Conservation (phyloP, 345 rosid species). For the Melaleuca alternifolia region DNA sequence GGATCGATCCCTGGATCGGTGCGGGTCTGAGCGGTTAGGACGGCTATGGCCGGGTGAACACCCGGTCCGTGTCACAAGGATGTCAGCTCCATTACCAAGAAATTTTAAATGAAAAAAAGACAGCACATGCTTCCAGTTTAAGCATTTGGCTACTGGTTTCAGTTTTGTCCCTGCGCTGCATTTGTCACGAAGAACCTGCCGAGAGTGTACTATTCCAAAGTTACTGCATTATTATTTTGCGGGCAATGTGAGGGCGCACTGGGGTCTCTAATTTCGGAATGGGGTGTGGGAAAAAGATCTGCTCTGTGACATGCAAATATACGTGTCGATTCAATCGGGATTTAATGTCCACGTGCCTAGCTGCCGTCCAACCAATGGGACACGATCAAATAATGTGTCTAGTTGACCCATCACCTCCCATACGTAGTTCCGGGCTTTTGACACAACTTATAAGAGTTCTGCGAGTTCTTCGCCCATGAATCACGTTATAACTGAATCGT, state of each 20-base stretch:
- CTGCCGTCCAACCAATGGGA: neutral
- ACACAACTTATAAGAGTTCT: neutral
- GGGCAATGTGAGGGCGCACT: neutral
- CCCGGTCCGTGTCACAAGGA: too few relatives aligned
- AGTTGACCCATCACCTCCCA: neutral
- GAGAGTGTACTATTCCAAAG: neutral
- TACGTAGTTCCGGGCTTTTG: neutral
- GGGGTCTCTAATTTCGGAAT: neutral
- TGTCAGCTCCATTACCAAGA: neutral
- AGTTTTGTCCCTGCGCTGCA: neutral
- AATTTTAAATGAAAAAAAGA: neutral
- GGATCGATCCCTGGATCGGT: too few relatives aligned
- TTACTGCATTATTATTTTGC: neutral
- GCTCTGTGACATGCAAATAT: accelerated
- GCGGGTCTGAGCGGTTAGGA: too few relatives aligned
- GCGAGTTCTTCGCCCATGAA: neutral
- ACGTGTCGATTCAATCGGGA: neutral
- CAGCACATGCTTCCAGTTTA: neutral
- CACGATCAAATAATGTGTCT: neutral
- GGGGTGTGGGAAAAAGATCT: neutral
- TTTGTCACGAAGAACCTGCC: neutral
- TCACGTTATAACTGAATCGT: accelerated
- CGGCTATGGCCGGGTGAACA: too few relatives aligned
- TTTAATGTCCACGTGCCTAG: neutral
- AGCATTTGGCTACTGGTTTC: neutral